Conservation (phyloP, 768 basidiomycete genomes). For the Omphalotus guepiniiformis region DNA sequence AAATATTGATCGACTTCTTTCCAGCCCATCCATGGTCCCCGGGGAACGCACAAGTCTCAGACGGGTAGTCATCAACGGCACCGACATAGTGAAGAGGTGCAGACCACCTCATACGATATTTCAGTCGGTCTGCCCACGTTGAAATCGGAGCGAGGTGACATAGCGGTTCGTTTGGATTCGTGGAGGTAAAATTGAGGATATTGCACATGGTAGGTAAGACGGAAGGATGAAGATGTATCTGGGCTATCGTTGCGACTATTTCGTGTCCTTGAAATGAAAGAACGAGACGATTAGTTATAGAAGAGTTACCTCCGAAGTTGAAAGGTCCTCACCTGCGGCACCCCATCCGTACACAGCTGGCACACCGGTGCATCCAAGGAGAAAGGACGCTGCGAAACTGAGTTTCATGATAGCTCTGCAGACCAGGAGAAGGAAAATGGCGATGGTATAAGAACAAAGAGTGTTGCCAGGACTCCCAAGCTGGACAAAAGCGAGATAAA, state of each 20-base stretch:
- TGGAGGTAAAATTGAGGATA: constrained; percentile 55
- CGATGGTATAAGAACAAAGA: constrained; percentile 2
- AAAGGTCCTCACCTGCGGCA: constrained; percentile 26
- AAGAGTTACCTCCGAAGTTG: background rate
- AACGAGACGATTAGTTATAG: background rate
- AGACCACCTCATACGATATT: constrained; percentile 66
- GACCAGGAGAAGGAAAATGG: background rate
- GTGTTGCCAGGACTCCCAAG: no score
- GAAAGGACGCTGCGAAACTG: background rate
- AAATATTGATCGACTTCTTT: constrained; percentile 53
- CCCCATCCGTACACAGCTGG: constrained; percentile 32
- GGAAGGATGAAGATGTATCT: constrained; percentile 80
- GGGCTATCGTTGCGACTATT: constrained; percentile 90
- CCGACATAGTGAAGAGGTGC: constrained; percentile 73
- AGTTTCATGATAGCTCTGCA: constrained; percentile 9
- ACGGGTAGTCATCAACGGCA: constrained; percentile 73
- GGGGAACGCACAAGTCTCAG: constrained; percentile 71
- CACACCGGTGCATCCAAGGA: background rate
- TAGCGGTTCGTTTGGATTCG: constrained; percentile 32
- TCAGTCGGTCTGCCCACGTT: constrained; percentile 81
- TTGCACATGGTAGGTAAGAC: constrained; percentile 63
- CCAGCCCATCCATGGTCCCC: constrained; percentile 74
- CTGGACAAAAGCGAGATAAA: no score
- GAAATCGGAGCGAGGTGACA: constrained; percentile 85
- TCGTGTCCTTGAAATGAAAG: constrained; percentile 63